A percentile compares a stretch with the other conserved stretches of the same genome.
Evolutionary conservation across 768 basidiomycete species (phyloP).

Genomic region (Clitopilus passeckerianus): DNA sequence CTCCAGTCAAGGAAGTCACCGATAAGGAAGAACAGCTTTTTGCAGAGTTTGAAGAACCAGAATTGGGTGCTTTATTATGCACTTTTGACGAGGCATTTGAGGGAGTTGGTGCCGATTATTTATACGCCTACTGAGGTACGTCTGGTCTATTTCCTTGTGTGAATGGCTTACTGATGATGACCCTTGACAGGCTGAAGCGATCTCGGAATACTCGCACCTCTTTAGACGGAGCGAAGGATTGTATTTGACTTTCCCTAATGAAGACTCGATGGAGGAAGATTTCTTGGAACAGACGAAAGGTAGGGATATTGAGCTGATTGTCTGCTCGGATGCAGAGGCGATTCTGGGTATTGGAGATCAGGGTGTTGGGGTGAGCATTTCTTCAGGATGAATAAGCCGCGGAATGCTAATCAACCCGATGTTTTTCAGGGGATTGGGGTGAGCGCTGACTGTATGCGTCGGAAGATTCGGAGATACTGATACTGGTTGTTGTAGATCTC

Average conservation of each 20-base stretch:
- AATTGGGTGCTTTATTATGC: constrained; percentile 81
- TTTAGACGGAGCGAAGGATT: constrained; percentile 78
- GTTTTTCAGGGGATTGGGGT: constrained; percentile 45
- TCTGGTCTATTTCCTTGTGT: too few species aligned
- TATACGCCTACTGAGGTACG: constrained; percentile 79
- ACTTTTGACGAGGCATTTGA: constrained; percentile 51
- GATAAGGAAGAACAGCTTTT: constrained; percentile 66
- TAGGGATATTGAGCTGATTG: constrained; percentile 68
- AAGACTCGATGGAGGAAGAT: constrained; percentile 70
- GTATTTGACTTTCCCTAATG: constrained; percentile 58
- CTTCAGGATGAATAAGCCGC: constrained; percentile 5
- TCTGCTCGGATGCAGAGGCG: constrained; percentile 81
- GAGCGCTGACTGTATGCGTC: constrained; percentile 9
- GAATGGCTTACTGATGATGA: neutral
- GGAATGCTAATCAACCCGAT: neutral
- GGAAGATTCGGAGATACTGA: neutral
- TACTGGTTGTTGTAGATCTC: constrained; percentile 44
- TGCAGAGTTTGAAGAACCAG: constrained; percentile 73
- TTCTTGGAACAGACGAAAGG: constrained; percentile 65
- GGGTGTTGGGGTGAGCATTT: constrained; percentile 55
- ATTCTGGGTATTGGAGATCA: constrained; percentile 70
- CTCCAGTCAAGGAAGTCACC: constrained; percentile 28
- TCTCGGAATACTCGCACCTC: constrained; percentile 78
- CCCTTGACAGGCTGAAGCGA: constrained; percentile 62
- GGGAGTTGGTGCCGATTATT: constrained; percentile 64